Percentiles rank a stretch among this genome's conserved stretches.
Conservation (phyloP, 169 alveolate species). For the Haemoproteus tartakovskyi region DNA sequence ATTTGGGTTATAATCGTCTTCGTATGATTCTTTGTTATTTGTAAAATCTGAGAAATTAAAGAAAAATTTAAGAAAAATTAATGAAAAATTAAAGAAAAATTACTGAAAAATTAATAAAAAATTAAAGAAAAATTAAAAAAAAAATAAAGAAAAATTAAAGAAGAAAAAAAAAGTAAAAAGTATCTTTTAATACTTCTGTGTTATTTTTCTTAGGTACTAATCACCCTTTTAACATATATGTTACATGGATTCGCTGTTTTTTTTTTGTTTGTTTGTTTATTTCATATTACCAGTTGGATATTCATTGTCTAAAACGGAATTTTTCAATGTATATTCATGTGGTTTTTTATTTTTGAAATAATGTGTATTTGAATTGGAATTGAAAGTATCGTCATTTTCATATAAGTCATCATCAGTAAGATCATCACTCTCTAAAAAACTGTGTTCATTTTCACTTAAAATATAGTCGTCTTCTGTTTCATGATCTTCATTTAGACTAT, state of each 20-base stretch:
- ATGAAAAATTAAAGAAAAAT: neutral
- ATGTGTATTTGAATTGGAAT: neutral
- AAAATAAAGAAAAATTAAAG: too few relatives aligned
- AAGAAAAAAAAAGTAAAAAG: neutral
- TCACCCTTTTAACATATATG: too few relatives aligned
- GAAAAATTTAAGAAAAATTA: too few relatives aligned
- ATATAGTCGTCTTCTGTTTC: neutral
- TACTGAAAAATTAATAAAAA: too few relatives aligned
- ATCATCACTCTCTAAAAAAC: conserved; percentile 15
- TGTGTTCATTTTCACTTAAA: neutral
- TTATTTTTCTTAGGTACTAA: too few relatives aligned
- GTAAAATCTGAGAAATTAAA: neutral
- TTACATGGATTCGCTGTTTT: neutral
- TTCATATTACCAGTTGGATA: too few relatives aligned
- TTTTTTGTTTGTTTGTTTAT: neutral
- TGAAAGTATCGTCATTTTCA: neutral
- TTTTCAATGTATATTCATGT: too few relatives aligned
- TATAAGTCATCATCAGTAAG: neutral
- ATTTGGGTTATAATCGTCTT: neutral
- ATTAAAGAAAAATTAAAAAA: too few relatives aligned
- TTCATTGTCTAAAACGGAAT: too few relatives aligned
- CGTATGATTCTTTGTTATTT: neutral
- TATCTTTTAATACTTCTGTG: too few relatives aligned
- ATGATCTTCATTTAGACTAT: neutral
- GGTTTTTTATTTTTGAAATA: conserved; percentile 7